Evolutionary conservation across 2,329 filamentous ascomycete genomes (phyloP), one percentile per base, ranked within the genome.

Genomic region (Fusarium metavorans): DNA sequence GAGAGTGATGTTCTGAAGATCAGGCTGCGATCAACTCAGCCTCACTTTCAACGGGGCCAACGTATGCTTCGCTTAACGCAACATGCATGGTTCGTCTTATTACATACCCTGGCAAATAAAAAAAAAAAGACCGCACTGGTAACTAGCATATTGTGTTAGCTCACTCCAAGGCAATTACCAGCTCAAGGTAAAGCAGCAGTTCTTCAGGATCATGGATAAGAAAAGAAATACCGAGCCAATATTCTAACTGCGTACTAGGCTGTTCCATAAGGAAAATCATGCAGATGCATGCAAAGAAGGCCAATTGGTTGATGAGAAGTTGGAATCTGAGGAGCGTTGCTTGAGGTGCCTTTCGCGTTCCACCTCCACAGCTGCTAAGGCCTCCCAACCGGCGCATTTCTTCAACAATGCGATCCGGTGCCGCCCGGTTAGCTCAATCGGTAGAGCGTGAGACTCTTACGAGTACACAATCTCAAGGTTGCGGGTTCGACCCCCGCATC

Each of bases 381-480:
- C 43, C 2, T 48, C 43, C 43, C 43, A 48, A 25, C 20, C 13
- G 2, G 2, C 20, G 43, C 13, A 6, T 2, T 6, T 2, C 23
- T 6, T 9, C 23, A 48, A 25, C 0, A 48, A 25, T 7, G 43
- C 23, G 20, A 48, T 48, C 43, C 43, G 43, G 43, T 48, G 7
- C 43, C 25, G 80, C 81, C 80, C 82, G 78, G 78, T 77, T 80
- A 79, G 78, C 76, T 80, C 78, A 80, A 80, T 80, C 79, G 79
- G 78, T 91, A 92, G 90, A 92, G 89, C 89, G 89, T 91, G 87
- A 90, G 90, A 91, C 90, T 92, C 90, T 88, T 88, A 88, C 14
- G 76, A 79, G 79, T 78, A 74, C 78, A 65, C 79, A 48, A 87
- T 86, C 86, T 88, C 85, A 87, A 88, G 86, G 85, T 84, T 88